Conservation (phyloP, 768 basidiomycete species). For the Epithele typhae region DNA sequence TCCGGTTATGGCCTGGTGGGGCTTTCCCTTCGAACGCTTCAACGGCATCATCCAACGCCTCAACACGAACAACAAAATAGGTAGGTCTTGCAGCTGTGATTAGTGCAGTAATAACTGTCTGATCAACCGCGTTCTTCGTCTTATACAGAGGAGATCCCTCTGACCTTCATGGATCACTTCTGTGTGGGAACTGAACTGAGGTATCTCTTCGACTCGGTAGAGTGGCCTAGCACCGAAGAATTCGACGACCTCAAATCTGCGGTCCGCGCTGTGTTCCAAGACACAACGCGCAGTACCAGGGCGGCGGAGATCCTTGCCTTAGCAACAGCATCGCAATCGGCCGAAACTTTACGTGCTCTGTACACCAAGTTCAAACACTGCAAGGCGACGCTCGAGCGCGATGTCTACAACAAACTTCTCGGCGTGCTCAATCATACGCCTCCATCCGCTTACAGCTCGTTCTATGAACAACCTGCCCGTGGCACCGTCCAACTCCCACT, state of each 20-base stretch:
- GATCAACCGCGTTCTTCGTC: not conserved
- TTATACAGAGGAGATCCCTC: not conserved
- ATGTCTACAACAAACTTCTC: too few species aligned
- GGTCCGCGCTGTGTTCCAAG: not conserved
- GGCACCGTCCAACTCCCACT: not conserved
- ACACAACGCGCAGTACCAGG: too few species aligned
- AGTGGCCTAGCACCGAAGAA: not conserved
- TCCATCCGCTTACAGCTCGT: too few species aligned
- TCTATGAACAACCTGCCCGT: not conserved
- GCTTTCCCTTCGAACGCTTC: slow-evolving; percentile 26
- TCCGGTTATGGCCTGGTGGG: slow-evolving; percentile 22
- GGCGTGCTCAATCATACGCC: too few species aligned
- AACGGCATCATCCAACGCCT: slow-evolving; percentile 23
- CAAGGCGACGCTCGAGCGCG: too few species aligned
- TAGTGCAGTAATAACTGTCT: not conserved
- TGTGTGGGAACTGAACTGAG: not conserved
- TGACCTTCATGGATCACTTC: not conserved
- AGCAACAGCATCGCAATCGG: too few species aligned
- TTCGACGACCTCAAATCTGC: not conserved
- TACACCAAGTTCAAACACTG: too few species aligned
- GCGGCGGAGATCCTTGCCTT: too few species aligned
- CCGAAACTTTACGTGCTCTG: too few species aligned
- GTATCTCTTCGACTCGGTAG: not conserved
- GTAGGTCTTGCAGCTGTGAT: not conserved
- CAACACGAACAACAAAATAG: slow-evolving; percentile 21